These are phyloP conservation scores for Nicotiana undulata DNA, from an alignment of 257 asterid species.

Conservation along the genomic window DNA sequence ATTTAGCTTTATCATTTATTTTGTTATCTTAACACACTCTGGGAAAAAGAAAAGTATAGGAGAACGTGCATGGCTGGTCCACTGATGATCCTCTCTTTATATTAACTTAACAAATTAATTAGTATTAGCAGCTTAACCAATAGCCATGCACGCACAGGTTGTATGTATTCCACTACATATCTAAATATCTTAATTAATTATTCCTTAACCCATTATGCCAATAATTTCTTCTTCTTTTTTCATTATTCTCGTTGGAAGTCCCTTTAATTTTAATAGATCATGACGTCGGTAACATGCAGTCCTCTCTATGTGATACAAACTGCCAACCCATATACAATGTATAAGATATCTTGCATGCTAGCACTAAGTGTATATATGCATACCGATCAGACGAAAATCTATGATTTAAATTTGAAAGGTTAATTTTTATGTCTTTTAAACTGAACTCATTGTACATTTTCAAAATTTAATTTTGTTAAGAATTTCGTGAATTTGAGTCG, in stretches of 20 bases:
- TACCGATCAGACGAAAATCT: not conserved
- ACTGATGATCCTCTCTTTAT: not conserved
- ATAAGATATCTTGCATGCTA: not conserved
- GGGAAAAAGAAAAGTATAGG: not conserved
- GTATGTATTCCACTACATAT: slow-evolving; percentile 1
- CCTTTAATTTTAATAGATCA: not conserved
- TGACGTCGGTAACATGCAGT: not conserved
- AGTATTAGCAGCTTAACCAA: not conserved
- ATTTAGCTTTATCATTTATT: not conserved
- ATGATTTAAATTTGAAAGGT: not conserved
- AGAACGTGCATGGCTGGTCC: slow-evolving; percentile 9
- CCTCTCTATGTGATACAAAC: not conserved
- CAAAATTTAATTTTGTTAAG: not conserved
- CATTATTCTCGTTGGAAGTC: not conserved
- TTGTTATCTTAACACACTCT: not conserved
- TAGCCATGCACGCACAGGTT: slow-evolving; percentile 22
- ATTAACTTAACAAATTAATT: not conserved
- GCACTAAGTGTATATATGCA: not conserved
- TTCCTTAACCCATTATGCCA: not conserved
- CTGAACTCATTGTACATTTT: not conserved
- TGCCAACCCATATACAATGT: not conserved
- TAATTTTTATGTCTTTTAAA: not conserved
- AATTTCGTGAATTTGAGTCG: too few relatives aligned
- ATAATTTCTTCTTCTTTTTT: not conserved
- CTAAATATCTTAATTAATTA: not conserved